A percentile compares a stretch with the other conserved stretches of the same genome.
Evolutionary conservation across 2,329 filamentous ascomycete species (phyloP).

Genomic region (Kalmusia sp.): DNA sequence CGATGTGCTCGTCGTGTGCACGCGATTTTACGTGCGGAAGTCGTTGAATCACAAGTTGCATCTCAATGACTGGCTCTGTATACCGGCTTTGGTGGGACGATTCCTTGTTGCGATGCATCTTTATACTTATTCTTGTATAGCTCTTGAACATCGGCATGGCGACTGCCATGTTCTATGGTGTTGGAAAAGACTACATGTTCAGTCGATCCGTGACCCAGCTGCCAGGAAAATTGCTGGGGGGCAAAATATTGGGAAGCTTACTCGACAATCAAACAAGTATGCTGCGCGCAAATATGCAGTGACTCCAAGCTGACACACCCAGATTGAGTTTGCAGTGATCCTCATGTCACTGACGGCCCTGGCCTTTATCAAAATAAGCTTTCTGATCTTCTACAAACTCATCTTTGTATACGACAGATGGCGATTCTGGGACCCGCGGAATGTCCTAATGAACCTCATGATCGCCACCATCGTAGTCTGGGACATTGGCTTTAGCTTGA

Average conservation of each 20-base stretch:
- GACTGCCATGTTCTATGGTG: not conserved
- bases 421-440: not conserved
- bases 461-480: not conserved
- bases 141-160: conserved; percentile 6
- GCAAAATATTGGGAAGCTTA: not conserved
- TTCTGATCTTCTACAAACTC: not conserved
- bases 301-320: not conserved
- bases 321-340: conserved; percentile 1
- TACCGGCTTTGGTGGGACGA: not conserved
- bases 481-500: conserved; percentile 1
- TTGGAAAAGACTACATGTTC: not conserved
- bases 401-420: conserved; percentile 4
- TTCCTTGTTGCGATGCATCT: not conserved
- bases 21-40: not conserved
- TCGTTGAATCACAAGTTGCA: not conserved
- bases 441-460: not conserved
- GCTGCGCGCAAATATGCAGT: not conserved
- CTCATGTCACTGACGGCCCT: not conserved
- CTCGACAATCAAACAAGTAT: not conserved
- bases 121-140: not conserved
- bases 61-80: conserved; percentile 2
- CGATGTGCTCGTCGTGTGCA: not conserved
- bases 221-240: not conserved
- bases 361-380: conserved; percentile 2
- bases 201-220: not conserved